These are phyloP conservation scores for Ophiocytium majus DNA, from an alignment of 352 stramenopile species.

Conservation along the genomic window DNA sequence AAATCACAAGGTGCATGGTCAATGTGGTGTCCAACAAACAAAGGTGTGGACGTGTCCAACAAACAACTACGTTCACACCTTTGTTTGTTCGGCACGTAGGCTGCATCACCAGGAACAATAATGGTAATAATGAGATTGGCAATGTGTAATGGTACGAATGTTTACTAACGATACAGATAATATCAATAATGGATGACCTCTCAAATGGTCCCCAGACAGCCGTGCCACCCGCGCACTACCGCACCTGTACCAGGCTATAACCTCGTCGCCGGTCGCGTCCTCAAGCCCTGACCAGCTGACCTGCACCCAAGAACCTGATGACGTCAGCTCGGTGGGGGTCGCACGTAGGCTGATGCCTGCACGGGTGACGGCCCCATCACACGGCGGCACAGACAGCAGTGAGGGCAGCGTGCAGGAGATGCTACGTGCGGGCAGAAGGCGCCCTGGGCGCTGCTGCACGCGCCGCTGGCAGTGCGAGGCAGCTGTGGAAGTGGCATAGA, in stretches of 20 bases:
- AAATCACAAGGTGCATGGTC: too few relatives aligned
- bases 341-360: conserved; percentile 28
- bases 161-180: background rate
- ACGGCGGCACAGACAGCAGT: too few relatives aligned
- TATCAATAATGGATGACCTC: too few relatives aligned
- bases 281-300: conserved; percentile 37
- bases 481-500: too few relatives aligned
- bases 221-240: conserved; percentile 17
- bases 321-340: conserved; percentile 34
- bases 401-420: too few relatives aligned
- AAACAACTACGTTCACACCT: background rate
- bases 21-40: too few relatives aligned
- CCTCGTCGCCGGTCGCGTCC: conserved; percentile 28
- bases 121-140: background rate
- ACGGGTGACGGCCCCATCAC: too few relatives aligned
- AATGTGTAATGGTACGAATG: background rate
- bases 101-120: background rate
- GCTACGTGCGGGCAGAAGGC: too few relatives aligned
- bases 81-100: background rate
- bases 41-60: too few relatives aligned
- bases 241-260: conserved; percentile 45
- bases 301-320: conserved; percentile 41
- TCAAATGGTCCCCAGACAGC: background rate
- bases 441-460: too few relatives aligned
- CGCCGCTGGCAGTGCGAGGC: too few relatives aligned